Base-by-base conservation (phyloP, 805 yeast genomes). In the Metschnikowia koreensis region DNA sequence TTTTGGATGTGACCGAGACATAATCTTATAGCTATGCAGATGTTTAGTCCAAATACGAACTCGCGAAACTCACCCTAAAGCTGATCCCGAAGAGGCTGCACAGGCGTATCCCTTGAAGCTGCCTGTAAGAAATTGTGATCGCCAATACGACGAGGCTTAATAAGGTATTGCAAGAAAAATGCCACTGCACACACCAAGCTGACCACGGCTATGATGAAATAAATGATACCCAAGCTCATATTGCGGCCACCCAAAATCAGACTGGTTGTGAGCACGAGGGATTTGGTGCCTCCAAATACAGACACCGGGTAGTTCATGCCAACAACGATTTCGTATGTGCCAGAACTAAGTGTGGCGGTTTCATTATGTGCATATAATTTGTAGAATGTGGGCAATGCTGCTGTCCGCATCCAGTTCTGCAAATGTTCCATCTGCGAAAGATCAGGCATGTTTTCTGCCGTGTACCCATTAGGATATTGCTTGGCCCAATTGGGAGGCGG, bases 361-460 rank as follows among this genome's bases (percentile, higher is more conserved):
- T 82, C 86, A 69, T 89, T 92, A 59, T 87, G 82, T 43, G 86
- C 79, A 40, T 91, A 92, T 37, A 91, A 70, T 66, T 94, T 93
- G 76, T 87, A 83, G 64, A 94, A 93, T 11, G 86, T 82, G 28
- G 98, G 96, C 56, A 93, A 75, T 0, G 96, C 97, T 0, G 98
- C 97, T 1, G 97, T 91, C 62, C 96, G 82, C 97, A 93, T 93
- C 99, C 99, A 93, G 68, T 91, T 93, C 74, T 91, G 97, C 60
- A 93, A 81, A 58, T 84, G 84, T 65, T 89, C 93, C 90, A 94
- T 84, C 37, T 71, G 65, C 1, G 88, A 77, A 44, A 93, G 66
- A 64, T 88, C 86, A 2, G 96, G 96, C 54, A 93, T 60, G 66
- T 89, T 90, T 6, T 81, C 81, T 34, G 80, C 84, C n/a, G 87